phyloP scores from a whole-genome alignment of 352 stramenopile genomes.

The Globisporangium abappressorium region DNA sequence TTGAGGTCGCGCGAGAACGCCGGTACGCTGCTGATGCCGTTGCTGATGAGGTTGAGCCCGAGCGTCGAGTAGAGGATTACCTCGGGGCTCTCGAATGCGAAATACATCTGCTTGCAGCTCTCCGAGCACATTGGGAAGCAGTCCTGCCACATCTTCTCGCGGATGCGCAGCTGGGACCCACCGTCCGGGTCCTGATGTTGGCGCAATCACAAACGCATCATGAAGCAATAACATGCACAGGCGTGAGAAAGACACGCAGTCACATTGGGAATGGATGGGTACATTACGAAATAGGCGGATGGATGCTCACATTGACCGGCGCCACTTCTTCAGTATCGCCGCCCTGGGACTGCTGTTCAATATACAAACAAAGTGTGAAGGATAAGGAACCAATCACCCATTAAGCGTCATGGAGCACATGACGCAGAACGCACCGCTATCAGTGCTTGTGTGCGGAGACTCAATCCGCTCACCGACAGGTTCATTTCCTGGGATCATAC shows the following conservation, averaged over 20 bases:
- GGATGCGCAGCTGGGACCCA: conserved; percentile 44
- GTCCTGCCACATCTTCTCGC: conserved; percentile 75
- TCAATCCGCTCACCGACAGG: conserved; percentile 11
- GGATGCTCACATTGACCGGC: neutral
- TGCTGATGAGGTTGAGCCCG: conserved; percentile 83
- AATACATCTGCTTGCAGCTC: conserved; percentile 63
- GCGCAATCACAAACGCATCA: neutral
- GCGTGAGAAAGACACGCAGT: neutral
- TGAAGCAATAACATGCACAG: neutral
- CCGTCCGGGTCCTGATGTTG: conserved; percentile 31
- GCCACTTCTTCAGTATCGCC: neutral
- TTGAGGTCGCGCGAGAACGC: conserved; percentile 81
- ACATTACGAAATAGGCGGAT: no score
- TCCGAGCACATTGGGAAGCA: conserved; percentile 81
- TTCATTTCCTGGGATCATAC: conserved; percentile 1
- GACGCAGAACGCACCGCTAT: conserved; percentile 9
- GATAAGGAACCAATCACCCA: neutral
- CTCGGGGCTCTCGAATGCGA: conserved; percentile 68
- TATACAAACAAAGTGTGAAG: neutral
- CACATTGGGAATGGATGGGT: neutral
- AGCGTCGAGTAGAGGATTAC: conserved; percentile 82
- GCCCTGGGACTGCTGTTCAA: neutral
- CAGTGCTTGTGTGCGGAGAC: conserved; percentile 15
- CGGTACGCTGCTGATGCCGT: conserved; percentile 78
- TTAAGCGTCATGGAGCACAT: neutral